Evolutionary conservation across 305 asterid species (phyloP).

Genomic region (Solanum hybrid): DNA sequence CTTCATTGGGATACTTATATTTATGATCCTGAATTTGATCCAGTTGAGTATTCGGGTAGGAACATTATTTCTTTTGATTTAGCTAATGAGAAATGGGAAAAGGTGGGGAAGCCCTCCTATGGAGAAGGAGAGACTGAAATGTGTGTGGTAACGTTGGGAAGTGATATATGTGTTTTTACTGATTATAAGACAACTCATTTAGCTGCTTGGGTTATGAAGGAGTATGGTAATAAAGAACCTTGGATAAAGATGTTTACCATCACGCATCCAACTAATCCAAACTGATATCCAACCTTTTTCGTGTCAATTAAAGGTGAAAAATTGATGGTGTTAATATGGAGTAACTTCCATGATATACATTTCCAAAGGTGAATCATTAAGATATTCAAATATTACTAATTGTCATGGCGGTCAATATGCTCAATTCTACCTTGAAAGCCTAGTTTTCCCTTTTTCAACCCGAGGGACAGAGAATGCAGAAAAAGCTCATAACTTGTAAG

Average conservation of each 20-base stretch:
- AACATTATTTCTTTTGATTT: background rate
- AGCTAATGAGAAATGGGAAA: background rate
- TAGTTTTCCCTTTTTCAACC: slow-evolving; percentile 25
- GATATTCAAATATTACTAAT: slow-evolving; percentile 9
- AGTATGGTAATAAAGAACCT: slow-evolving; percentile 6
- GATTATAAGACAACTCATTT: background rate
- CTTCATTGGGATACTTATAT: background rate
- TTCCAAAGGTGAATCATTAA: slow-evolving; percentile 13
- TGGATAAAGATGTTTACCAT: slow-evolving; percentile 35
- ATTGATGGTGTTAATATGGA: slow-evolving; percentile 11
- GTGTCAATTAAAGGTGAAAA: slow-evolving; percentile 29
- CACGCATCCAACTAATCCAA: background rate
- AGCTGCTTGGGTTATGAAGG: slow-evolving; percentile 47
- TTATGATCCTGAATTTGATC: too few relatives aligned
- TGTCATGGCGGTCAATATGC: slow-evolving; percentile 3
- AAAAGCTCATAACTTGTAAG: background rate
- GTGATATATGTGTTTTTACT: slow-evolving; percentile 27
- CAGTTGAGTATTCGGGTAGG: background rate
- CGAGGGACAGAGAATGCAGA: background rate
- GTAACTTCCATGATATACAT: slow-evolving; percentile 20
- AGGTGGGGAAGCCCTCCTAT: background rate
- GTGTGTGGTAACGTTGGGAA: background rate
- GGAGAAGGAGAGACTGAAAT: background rate
- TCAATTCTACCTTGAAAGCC: slow-evolving; percentile 35
- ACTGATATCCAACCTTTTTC: slow-evolving; percentile 1